phyloP scores from a whole-genome alignment of 108 stramenopile species.

The Cyclotella distinguenda region DNA sequence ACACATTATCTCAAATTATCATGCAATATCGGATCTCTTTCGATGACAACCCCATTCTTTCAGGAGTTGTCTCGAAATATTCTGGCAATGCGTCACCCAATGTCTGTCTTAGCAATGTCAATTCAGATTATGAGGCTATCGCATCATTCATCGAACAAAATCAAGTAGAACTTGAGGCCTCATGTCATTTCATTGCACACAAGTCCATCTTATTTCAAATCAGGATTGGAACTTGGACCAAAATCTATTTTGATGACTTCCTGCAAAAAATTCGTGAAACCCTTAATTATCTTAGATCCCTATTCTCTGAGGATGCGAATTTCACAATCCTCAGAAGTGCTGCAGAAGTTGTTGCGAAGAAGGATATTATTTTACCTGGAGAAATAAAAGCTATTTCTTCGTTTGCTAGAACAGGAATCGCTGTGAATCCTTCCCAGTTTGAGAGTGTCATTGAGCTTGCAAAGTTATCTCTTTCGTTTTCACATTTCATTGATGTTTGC shows the following conservation, averaged over 20 bases:
- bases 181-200: constrained; percentile 6
- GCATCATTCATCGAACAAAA: not conserved
- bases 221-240: constrained; percentile 6
- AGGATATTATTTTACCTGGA: not conserved
- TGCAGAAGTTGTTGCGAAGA: not conserved
- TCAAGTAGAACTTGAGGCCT: constrained; percentile 6
- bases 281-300: constrained; percentile 5
- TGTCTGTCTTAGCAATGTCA: not conserved
- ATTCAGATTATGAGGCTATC: not conserved
- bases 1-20: constrained; percentile 5
- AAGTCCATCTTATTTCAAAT: constrained; percentile 17
- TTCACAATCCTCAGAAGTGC: constrained; percentile 1
- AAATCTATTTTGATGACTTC: constrained; percentile 14
- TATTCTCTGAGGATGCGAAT: constrained; percentile 14
- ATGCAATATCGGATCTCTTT: constrained; percentile 13
- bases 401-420: too few relatives aligned
- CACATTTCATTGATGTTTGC: too few relatives aligned
- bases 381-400: constrained; percentile 9
- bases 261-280: not conserved
- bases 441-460: too few relatives aligned
- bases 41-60: not conserved
- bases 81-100: not conserved
- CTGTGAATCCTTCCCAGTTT: not conserved
- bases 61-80: constrained; percentile 5
- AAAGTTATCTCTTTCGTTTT: too few relatives aligned